Conservation (phyloP, 1,139 yeast genomes). For the Cylindricascospora bacillispora region DNA sequence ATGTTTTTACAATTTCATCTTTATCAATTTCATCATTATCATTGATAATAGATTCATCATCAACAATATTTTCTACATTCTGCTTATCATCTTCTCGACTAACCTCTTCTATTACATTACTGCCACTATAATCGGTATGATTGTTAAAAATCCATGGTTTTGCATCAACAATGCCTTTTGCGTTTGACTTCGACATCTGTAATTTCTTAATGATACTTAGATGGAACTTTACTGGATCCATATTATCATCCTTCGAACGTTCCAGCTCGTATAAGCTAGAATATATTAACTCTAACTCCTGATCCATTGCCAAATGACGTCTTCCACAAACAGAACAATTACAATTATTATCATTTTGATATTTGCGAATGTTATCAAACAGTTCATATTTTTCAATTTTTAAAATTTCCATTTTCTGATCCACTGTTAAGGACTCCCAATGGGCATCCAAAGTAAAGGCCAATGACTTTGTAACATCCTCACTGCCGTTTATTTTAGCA, state of each 20-base stretch:
- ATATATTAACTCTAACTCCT: conserved; percentile 67
- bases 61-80: neutral
- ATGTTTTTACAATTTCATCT: conserved; percentile 16
- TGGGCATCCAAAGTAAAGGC: conserved; percentile 26
- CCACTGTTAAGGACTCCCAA: conserved; percentile 57
- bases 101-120: neutral
- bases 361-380: conserved; percentile 48
- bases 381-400: conserved; percentile 62
- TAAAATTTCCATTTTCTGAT: conserved; percentile 50
- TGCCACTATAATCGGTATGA: neutral
- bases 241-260: conserved; percentile 21
- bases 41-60: neutral
- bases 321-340: conserved; percentile 75
- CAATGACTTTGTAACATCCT: conserved; percentile 7
- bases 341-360: conserved; percentile 42
- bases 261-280: conserved; percentile 31
- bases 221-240: conserved; percentile 25
- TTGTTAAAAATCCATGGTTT: conserved; percentile 2
- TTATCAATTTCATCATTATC: conserved; percentile 8
- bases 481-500: conserved; percentile 3
- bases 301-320: conserved; percentile 58
- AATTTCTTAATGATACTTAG: conserved; percentile 24
- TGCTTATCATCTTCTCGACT: neutral
- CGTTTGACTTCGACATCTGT: conserved; percentile 21
- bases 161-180: no score